A percentile compares a stretch with the other conserved stretches of the same genome.
These are phyloP conservation scores for Bidens hawaiensis DNA, from an alignment of 140 eudicot genomes.

Conservation along the genomic window DNA sequence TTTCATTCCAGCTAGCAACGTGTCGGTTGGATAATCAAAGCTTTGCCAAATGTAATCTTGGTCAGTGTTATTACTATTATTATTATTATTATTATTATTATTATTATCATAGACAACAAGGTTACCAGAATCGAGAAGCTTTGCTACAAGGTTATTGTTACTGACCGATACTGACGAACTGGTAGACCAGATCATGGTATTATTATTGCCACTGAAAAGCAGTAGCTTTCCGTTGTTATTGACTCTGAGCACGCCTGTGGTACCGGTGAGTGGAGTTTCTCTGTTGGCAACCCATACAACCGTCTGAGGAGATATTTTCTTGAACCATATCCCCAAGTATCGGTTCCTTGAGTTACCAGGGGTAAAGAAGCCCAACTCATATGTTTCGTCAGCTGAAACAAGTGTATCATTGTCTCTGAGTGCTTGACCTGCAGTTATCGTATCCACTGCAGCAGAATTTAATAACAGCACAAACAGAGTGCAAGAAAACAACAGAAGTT, in stretches of 20 bases:
- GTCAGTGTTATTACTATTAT: not conserved
- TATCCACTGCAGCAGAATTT: constrained; percentile 11
- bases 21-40: constrained; percentile 30
- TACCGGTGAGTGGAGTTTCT: not conserved
- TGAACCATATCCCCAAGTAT: constrained; percentile 38
- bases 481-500: constrained; percentile 5
- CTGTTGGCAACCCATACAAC: constrained; percentile 31
- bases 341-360: constrained; percentile 26
- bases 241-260: constrained; percentile 14
- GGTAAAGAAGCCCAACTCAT: constrained; percentile 26
- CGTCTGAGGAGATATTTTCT: constrained; percentile 9
- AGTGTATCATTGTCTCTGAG: constrained; percentile 16
- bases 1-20: constrained; percentile 17
- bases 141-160: not conserved
- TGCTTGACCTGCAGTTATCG: constrained; percentile 3
- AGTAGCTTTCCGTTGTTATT: not conserved
- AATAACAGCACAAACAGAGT: not conserved
- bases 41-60: constrained; percentile 31
- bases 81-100: too few relatives aligned
- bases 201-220: not conserved
- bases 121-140: constrained; percentile 23
- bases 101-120: constrained; percentile 2
- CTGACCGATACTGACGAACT: not conserved
- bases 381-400: constrained; percentile 14
- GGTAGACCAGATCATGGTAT: constrained; percentile 10